These are phyloP conservation scores for Selaginella moellendorffii DNA, from an alignment of 75 land plant genomes.

Conservation along the genomic window DNA sequence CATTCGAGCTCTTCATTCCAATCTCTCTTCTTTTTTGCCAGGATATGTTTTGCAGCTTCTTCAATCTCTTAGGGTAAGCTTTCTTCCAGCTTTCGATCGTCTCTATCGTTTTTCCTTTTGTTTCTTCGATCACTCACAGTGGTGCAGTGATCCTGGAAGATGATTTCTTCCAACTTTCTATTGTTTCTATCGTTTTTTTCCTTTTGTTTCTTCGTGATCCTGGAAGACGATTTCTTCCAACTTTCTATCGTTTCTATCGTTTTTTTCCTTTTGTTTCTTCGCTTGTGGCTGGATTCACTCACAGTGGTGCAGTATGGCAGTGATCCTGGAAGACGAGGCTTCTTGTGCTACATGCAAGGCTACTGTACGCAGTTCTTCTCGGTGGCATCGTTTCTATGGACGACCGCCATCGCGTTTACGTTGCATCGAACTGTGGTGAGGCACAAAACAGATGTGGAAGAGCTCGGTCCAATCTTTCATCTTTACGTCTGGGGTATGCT, in stretches of 20 bases:
- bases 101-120: too few species aligned
- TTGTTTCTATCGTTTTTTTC: conserved; percentile 1
- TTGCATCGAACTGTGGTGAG: conserved; percentile 90
- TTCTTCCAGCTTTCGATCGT: neutral
- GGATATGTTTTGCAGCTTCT: conserved; percentile 90
- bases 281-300: neutral
- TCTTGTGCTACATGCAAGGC: conserved; percentile 73
- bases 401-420: conserved; percentile 87
- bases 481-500: conserved; percentile 91
- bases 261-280: neutral
- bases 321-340: conserved; percentile 69
- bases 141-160: neutral
- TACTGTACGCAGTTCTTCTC: conserved; percentile 91
- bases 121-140: too few species aligned
- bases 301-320: conserved; percentile 24
- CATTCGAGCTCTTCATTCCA: too few species aligned
- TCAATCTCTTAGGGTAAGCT: conserved; percentile 61
- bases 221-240: too few species aligned
- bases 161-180: too few species aligned
- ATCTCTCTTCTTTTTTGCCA: conserved; percentile 19
- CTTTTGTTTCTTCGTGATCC: neutral
- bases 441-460: conserved; percentile 94
- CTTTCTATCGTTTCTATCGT: neutral
- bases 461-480: conserved; percentile 72
- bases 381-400: conserved; percentile 94